A percentile compares a stretch with the other conserved stretches of the same genome.
Evolutionary conservation across 495 filamentous ascomycete species (phyloP).

Genomic region (Xylaria intraflava): DNA sequence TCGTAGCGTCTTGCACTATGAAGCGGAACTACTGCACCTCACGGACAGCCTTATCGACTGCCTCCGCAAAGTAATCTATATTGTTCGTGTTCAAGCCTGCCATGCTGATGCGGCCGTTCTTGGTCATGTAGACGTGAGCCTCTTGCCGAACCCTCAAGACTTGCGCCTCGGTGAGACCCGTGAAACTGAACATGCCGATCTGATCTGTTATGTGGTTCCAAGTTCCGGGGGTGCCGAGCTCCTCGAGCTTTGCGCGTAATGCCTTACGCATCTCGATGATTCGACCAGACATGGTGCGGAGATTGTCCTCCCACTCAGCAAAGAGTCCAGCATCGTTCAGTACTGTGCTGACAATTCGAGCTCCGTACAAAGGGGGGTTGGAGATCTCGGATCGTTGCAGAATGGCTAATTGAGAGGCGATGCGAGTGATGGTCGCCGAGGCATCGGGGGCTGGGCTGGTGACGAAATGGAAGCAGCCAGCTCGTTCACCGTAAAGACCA

Average conservation of each 20-base stretch:
- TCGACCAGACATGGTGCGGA: conserved; percentile 87
- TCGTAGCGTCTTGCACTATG: background rate
- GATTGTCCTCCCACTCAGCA: conserved; percentile 88
- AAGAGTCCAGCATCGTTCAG: conserved; percentile 81
- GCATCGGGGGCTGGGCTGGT: conserved; percentile 65
- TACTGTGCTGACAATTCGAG: conserved; percentile 72
- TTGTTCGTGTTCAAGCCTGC: conserved; percentile 89
- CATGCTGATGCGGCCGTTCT: conserved; percentile 97
- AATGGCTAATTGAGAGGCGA: conserved; percentile 86
- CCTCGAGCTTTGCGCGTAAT: conserved; percentile 69
- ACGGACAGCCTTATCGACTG: conserved; percentile 77
- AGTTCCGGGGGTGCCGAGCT: conserved; percentile 73
- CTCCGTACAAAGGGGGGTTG: conserved; percentile 91
- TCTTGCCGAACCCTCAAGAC: conserved; percentile 73
- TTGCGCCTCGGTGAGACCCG: conserved; percentile 78
- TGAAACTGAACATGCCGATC: conserved; percentile 99
- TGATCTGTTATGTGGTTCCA: conserved; percentile 98
- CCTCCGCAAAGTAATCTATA: conserved; percentile 84
- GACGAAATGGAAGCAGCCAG: conserved; percentile 94
- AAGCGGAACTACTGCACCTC: conserved; percentile 35
- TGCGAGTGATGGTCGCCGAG: conserved; percentile 50
- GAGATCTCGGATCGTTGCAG: conserved; percentile 95
- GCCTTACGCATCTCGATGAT: conserved; percentile 84
- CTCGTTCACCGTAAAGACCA: conserved; percentile 92
- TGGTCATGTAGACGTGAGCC: conserved; percentile 95